A percentile compares a stretch with the other conserved stretches of the same genome.
Conservation (phyloP, 2,329 filamentous ascomycete species). For the Orbilia oligospora region DNA sequence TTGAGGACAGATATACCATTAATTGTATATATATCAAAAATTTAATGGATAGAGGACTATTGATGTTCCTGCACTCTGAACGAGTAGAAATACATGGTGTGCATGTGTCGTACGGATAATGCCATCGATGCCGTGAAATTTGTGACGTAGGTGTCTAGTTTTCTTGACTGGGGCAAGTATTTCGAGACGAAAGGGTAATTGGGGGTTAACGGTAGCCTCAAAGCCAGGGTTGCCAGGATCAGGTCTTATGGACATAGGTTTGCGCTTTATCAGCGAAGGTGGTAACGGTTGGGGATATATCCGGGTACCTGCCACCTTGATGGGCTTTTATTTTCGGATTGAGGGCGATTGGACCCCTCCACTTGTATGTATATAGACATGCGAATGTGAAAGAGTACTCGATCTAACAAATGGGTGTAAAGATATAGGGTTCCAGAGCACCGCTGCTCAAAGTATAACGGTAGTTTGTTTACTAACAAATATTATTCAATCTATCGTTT, state of each 20-base stretch:
- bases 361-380: too few species aligned
- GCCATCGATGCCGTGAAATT: neutral
- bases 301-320: too few species aligned
- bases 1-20: conserved; percentile 4
- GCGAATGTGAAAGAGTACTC: too few species aligned
- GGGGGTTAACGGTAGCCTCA: too few species aligned
- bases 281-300: neutral
- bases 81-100: neutral
- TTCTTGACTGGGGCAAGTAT: neutral
- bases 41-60: neutral
- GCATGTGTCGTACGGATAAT: neutral
- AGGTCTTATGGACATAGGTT: neutral
- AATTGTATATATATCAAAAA: neutral
- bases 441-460: too few species aligned
- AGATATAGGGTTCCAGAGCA: too few species aligned
- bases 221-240: too few species aligned
- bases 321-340: too few species aligned
- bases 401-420: too few species aligned
- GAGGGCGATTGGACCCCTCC: too few species aligned
- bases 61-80: neutral
- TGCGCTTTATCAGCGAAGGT: neutral
- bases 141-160: neutral
- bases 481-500: too few species aligned
- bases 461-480: too few species aligned
- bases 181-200: conserved; percentile 4